Percentiles rank a stretch among this genome's conserved stretches.
Evolutionary conservation across 2,329 filamentous ascomycete genomes (phyloP).

Genomic region (Stagonosporopsis cucurbitacearum): DNA sequence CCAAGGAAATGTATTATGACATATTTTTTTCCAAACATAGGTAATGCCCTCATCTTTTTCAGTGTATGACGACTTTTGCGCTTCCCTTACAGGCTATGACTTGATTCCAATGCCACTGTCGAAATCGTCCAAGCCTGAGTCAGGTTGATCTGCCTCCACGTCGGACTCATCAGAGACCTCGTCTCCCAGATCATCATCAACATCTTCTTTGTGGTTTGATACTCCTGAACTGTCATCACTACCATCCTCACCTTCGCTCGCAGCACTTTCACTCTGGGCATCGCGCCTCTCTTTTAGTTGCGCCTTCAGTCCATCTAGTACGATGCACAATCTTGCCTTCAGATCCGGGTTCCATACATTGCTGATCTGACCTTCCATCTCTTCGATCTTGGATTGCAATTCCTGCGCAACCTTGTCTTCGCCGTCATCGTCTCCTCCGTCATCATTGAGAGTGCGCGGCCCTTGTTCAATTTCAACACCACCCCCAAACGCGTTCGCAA

Average conservation of each 20-base stretch:
- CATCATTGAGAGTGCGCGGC: constrained; percentile 51
- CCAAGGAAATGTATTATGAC: background rate
- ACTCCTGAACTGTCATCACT: background rate
- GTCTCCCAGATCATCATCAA: background rate
- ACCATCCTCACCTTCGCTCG: background rate
- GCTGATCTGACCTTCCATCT: constrained; percentile 44
- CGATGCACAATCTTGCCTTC: constrained; percentile 37
- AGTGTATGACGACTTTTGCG: too few species aligned
- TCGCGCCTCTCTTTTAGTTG: constrained; percentile 36
- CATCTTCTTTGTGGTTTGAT: background rate
- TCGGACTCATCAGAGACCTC: background rate
- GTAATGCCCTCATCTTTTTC: too few species aligned
- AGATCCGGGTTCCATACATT: constrained; percentile 46
- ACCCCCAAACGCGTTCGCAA: constrained; percentile 58
- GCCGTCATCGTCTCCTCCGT: constrained; percentile 31
- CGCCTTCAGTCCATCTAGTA: constrained; percentile 40
- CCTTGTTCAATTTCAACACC: constrained; percentile 47
- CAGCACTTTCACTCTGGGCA: background rate
- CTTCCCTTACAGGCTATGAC: background rate
- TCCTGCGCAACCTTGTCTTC: constrained; percentile 38
- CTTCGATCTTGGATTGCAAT: constrained; percentile 42
- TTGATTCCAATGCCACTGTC: background rate
- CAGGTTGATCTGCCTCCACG: background rate
- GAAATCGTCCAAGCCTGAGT: background rate
- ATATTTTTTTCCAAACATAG: too few species aligned